These are phyloP conservation scores for Aspergillus fumigatiaffinis DNA, from an alignment of 2,329 filamentous ascomycete species.

Conservation along the genomic window DNA sequence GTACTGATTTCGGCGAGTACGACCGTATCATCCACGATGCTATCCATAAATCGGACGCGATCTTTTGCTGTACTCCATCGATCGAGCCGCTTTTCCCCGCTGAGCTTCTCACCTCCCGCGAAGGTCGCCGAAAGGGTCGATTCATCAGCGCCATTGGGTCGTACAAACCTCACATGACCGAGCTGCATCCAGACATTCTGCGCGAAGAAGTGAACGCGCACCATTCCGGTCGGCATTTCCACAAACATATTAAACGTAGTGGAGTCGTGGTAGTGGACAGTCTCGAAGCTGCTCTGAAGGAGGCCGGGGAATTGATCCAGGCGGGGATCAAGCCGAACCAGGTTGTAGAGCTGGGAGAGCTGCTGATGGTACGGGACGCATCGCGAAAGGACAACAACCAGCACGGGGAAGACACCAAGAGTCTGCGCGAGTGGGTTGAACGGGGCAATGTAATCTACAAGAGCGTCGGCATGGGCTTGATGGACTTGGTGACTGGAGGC, in stretches of 20 bases:
- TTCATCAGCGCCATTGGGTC: slow-evolving; percentile 44
- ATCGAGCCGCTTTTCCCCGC: slow-evolving; percentile 70
- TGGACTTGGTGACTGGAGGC: slow-evolving; percentile 63
- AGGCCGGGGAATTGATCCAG: slow-evolving; percentile 82
- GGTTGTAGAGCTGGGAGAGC: slow-evolving; percentile 81
- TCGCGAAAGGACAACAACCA: slow-evolving; percentile 32
- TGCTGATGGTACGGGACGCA: slow-evolving; percentile 62
- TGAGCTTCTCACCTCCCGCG: slow-evolving; percentile 62
- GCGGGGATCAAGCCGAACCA: slow-evolving; percentile 69
- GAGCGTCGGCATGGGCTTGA: slow-evolving; percentile 63
- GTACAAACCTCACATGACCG: slow-evolving; percentile 70
- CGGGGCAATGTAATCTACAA: slow-evolving; percentile 66
- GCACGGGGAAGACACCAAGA: slow-evolving; percentile 37
- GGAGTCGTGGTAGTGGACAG: slow-evolving; percentile 63
- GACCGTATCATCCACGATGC: slow-evolving; percentile 65
- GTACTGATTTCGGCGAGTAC: slow-evolving; percentile 67
- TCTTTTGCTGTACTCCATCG: slow-evolving; percentile 85
- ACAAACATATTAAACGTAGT: slow-evolving; percentile 52
- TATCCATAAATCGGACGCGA: slow-evolving; percentile 66
- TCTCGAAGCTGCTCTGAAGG: slow-evolving; percentile 71
- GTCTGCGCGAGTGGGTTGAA: slow-evolving; percentile 57
- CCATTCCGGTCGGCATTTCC: slow-evolving; percentile 44
- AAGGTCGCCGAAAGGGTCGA: slow-evolving; percentile 43
- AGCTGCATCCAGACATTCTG: slow-evolving; percentile 75
- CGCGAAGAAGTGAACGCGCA: slow-evolving; percentile 54